Percentiles rank a stretch among this genome's conserved stretches.
phyloP scores from a whole-genome alignment of 805 yeast species.

The Candida chauliodis region DNA sequence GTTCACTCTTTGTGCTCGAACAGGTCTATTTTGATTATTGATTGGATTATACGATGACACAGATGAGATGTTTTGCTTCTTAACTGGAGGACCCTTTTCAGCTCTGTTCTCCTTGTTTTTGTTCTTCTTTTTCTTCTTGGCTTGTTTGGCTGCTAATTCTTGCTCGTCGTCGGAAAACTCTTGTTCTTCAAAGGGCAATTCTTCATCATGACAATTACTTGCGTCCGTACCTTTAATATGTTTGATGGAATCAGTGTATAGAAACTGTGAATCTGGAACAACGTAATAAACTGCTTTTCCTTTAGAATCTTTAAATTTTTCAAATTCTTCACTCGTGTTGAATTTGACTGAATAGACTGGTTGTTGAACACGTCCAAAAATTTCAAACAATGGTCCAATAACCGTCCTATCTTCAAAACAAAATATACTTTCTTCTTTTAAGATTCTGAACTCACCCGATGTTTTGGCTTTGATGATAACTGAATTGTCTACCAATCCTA shows the following conservation, averaged over 20 bases:
- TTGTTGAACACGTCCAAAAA: conserved; percentile 79
- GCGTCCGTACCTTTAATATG: conserved; percentile 87
- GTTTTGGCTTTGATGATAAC: conserved; percentile 65
- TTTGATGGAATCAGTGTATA: conserved; percentile 70
- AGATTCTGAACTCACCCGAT: conserved; percentile 81
- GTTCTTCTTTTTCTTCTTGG: conserved; percentile 57
- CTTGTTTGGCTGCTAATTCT: conserved; percentile 67
- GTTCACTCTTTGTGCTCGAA: conserved; percentile 1
- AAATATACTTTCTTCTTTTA: conserved; percentile 76
- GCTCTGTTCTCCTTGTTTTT: conserved; percentile 22
- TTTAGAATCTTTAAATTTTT: conserved; percentile 41
- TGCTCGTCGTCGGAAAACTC: conserved; percentile 94
- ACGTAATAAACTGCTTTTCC: conserved; percentile 70
- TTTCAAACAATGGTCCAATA: conserved; percentile 79
- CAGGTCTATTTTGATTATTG: conserved; percentile 4
- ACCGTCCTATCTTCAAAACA: conserved; percentile 70
- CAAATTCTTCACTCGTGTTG: conserved; percentile 46
- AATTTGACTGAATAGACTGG: conserved; percentile 81
- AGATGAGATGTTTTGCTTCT: conserved; percentile 11
- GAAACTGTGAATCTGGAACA: conserved; percentile 75
- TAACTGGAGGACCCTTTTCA: conserved; percentile 8
- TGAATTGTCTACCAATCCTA: conserved; percentile 66
- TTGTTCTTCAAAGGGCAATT: conserved; percentile 86
- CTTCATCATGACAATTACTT: conserved; percentile 92
- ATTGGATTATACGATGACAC: conserved; percentile 10